Base-by-base conservation (phyloP, 1,139 yeast species). In the Petasospora fabianii region DNA sequence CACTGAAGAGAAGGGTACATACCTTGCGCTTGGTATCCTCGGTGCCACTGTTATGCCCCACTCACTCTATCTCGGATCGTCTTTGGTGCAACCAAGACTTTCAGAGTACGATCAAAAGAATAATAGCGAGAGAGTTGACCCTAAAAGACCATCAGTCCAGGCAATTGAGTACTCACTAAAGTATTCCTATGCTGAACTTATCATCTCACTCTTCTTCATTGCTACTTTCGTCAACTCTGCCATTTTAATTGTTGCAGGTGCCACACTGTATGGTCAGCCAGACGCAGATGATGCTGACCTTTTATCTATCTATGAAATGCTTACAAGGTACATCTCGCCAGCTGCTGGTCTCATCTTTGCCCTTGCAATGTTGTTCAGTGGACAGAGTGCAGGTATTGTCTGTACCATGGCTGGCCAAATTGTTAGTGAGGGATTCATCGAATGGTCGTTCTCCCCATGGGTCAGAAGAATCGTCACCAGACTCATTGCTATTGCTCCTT, bases 21-120 rank as follows among this genome's bases (percentile, higher is more conserved):
- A 85, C 58, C 68, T 87, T 30, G 80, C 96, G 37, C 79, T 95
- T 51, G 97, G 97, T 17, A 84, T 92, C 39, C 68, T 92, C 39
- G 98, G 98, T 16, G 97, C 97, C 21, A 94, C 97, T 1, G 95
- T 92, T 22, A 92, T 92, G 98, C 98, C 98, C 3, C 98, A 92
- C 60, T 84, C 95, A 2, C 68, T 92, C 32, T 92, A 85, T 58
- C 68, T 92, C 41, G 98, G 98, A 1, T 84, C 95, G 0, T 96
- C 97, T 1, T 71, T 92, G 42, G 97, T 92, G 9, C 96, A 90
- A 59, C 84, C 97, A 3, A 74, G 98, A 45, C 68, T 92, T 46
- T 73, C 79, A 49, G 96, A 88, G 32, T 90, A 72, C 55, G 98
- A 92, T 60, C 61, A 75, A 13, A 75, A 77, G 53, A 69, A 77